These are phyloP conservation scores for Cladorrhinum sp. DNA, from an alignment of 2,329 filamentous ascomycete genomes.

Conservation along the genomic window DNA sequence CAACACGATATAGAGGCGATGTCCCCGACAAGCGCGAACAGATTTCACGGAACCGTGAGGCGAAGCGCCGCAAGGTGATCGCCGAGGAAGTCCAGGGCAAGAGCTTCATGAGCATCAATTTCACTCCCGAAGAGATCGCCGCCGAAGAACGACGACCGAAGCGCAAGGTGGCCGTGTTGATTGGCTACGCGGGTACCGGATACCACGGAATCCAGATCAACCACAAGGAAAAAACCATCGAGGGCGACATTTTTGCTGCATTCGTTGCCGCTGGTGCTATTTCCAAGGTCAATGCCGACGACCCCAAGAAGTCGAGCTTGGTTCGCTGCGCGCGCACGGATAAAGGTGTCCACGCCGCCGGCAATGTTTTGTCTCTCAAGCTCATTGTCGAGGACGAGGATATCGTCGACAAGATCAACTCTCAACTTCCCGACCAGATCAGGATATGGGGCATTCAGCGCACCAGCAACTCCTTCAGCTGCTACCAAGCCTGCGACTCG, in stretches of 20 bases:
- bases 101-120: constrained; percentile 56
- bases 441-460: constrained; percentile 91
- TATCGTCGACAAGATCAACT: constrained; percentile 88
- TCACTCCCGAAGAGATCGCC: constrained; percentile 76
- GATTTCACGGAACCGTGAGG: constrained; percentile 46
- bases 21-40: constrained; percentile 47
- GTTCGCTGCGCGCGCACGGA: constrained; percentile 94
- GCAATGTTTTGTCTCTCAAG: constrained; percentile 49
- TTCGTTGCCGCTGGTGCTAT: constrained; percentile 91
- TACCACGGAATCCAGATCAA: constrained; percentile 98
- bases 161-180: constrained; percentile 91
- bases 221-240: constrained; percentile 82
- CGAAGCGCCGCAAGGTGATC: constrained; percentile 55
- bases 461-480: constrained; percentile 88
- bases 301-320: constrained; percentile 93
- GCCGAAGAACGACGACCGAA: constrained; percentile 86
- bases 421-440: constrained; percentile 79
- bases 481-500: constrained; percentile 92
- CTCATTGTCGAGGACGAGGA: constrained; percentile 90
- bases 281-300: constrained; percentile 92
- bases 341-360: constrained; percentile 59
- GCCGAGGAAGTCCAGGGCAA: constrained; percentile 37
- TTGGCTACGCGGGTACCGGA: constrained; percentile 93
- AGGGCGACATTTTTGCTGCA: constrained; percentile 89
- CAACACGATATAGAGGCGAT: constrained; percentile 20